Evolutionary conservation across 176 grass and related monocot genomes (phyloP).

Genomic region (Calamus simplicifolius): DNA sequence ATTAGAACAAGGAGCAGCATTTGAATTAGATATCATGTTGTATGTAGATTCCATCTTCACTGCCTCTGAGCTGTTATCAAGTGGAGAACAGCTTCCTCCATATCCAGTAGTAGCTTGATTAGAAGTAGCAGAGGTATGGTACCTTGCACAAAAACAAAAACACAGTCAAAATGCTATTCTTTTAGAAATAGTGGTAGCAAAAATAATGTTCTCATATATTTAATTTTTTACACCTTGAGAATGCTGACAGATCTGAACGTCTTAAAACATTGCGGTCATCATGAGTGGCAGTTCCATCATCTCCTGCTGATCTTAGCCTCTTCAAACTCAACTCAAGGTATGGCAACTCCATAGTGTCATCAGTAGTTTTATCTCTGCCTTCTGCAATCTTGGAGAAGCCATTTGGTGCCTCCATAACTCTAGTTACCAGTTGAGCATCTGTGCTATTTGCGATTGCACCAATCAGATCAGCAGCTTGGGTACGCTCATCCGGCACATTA

Average conservation of each 20-base stretch:
- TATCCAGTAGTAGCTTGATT: conserved; percentile 47
- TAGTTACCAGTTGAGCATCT: conserved; percentile 24
- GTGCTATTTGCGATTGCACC: conserved; percentile 45
- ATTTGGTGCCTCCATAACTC: conserved; percentile 30
- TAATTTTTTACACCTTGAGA: conserved; percentile 77
- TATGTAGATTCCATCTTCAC: conserved; percentile 45
- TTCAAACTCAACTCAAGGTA: conserved; percentile 71
- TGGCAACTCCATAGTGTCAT: conserved; percentile 27
- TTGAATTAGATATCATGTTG: conserved; percentile 42
- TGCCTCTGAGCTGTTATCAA: conserved; percentile 67
- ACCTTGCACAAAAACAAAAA: conserved; percentile 66
- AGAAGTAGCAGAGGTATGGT: conserved; percentile 48
- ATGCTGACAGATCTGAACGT: conserved; percentile 59
- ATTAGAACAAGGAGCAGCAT: conserved; percentile 57
- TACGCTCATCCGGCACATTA: conserved; percentile 28
- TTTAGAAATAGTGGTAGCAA: conserved; percentile 15
- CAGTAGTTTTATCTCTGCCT: conserved; percentile 28
- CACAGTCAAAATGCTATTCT: conserved; percentile 55
- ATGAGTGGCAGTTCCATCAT: conserved; percentile 14
- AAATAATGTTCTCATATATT: conserved; percentile 36
- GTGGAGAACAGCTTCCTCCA: conserved; percentile 46
- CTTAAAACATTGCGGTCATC: conserved; percentile 55
- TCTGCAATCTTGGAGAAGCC: conserved; percentile 28
- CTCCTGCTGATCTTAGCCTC: conserved; percentile 39
- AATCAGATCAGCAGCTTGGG: conserved; percentile 60